Evolutionary conservation across 2,329 filamentous ascomycete species (phyloP).

Genomic region (Penicillium sp.): DNA sequence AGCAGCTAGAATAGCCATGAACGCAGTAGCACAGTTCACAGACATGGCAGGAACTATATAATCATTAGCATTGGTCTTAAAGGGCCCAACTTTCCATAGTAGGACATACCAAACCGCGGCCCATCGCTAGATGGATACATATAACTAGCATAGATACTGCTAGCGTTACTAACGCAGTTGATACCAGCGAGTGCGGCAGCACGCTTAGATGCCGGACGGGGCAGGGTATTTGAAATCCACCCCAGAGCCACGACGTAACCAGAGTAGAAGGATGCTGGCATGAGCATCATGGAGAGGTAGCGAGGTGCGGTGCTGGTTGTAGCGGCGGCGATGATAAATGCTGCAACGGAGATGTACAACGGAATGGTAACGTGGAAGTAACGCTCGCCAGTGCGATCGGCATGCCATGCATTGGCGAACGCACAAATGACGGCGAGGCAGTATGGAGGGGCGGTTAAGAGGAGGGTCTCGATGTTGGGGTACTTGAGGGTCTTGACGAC

Average conservation of each 20-base stretch:
- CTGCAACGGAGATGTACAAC: conserved; percentile 62
- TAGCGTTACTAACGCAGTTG: conserved; percentile 71
- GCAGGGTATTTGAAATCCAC: conserved; percentile 77
- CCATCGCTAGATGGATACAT: conserved; percentile 61
- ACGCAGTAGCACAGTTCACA: conserved; percentile 68
- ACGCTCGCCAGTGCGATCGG: conserved; percentile 71
- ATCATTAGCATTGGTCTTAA: conserved; percentile 7
- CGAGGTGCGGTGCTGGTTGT: conserved; percentile 64
- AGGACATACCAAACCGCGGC: conserved; percentile 44
- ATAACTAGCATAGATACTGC: conserved; percentile 71
- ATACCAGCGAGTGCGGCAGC: conserved; percentile 74
- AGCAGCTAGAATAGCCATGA: conserved; percentile 66
- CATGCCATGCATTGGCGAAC: conserved; percentile 69
- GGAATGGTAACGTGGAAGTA: conserved; percentile 70
- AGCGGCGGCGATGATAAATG: conserved; percentile 69
- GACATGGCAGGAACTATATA: conserved; percentile 61
- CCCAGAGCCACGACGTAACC: conserved; percentile 69
- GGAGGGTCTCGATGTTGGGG: conserved; percentile 60
- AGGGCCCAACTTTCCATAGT: background rate
- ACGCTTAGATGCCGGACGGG: conserved; percentile 74
- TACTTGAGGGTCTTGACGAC: conserved; percentile 72
- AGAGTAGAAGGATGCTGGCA: conserved; percentile 66
- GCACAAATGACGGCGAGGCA: conserved; percentile 63
- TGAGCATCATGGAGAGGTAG: conserved; percentile 73
- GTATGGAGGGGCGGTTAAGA: conserved; percentile 69